Percentiles rank a stretch among this genome's conserved stretches.
Evolutionary conservation across 805 yeast species (phyloP).

Genomic region (Isabelozyma pseudorhagii): DNA sequence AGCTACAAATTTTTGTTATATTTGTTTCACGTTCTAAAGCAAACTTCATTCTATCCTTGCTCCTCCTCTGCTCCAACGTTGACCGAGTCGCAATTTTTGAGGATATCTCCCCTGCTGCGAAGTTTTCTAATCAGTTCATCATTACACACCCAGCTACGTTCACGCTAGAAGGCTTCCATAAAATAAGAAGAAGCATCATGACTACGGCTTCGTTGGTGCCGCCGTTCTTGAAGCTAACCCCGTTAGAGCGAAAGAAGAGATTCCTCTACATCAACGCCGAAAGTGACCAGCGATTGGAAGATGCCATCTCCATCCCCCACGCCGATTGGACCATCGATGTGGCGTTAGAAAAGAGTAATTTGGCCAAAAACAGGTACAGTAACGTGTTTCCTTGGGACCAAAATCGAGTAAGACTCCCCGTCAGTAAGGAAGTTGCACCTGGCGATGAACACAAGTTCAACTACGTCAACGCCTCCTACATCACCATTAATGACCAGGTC

Average conservation of each 20-base stretch:
- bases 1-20: too few species aligned
- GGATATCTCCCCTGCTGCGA: not conserved
- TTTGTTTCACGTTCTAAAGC: too few species aligned
- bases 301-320: constrained; percentile 4
- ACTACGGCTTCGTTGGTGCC: not conserved
- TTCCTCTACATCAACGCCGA: constrained; percentile 2
- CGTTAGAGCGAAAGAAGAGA: not conserved
- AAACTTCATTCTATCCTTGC: too few species aligned
- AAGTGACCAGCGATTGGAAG: constrained; percentile 6
- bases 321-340: constrained; percentile 5
- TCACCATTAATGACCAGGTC: constrained; percentile 11
- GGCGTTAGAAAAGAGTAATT: constrained; percentile 1
- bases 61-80: too few species aligned
- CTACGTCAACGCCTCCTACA: constrained; percentile 44
- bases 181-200: not conserved
- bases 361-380: constrained; percentile 29
- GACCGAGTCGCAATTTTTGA: too few species aligned
- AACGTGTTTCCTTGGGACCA: constrained; percentile 42
- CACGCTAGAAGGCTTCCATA: not conserved
- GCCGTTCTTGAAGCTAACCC: not conserved
- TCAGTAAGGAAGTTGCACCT: constrained; percentile 5
- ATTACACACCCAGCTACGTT: not conserved
- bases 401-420: constrained; percentile 29
- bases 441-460: constrained; percentile 11
- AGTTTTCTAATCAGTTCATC: not conserved